Evolutionary conservation across 2,329 filamentous ascomycete species (phyloP), one percentile per base, ranked within the genome.

Genomic region (Tolypocladium tundrense): DNA sequence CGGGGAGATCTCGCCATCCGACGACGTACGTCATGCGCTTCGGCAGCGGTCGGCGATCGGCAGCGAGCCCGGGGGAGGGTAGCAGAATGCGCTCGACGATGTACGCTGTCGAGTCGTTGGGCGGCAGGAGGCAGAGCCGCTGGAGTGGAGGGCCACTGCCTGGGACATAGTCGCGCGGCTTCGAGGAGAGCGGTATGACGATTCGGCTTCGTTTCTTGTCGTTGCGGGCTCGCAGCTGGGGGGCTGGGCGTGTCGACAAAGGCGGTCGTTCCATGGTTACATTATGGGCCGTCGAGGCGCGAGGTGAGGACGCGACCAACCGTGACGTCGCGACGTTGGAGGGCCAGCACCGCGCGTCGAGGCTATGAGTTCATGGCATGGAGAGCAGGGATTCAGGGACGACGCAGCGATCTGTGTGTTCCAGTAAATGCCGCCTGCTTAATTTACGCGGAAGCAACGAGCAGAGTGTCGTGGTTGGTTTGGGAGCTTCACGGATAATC

Each of bases 21-120:
- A 87, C 73, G 2, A 81, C 69, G 58, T 86, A 83, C 54, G 76
- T 76, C 60, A 84, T 73, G 9, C 78, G 71, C 52, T 77, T 75
- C 11, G 73, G 72, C 1, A 73, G 60, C 4, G 68, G 68, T 24
- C 65, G 67, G 10, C 75, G 73, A 55, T 76, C 69, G 1, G 64
- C 65, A 37, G 67, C 69, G 39, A 61, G 51, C 14, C 66, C 64
- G 1, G 63, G 68, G 53, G 66, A 72, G 43, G 78, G 75, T 0
- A 81, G 70, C 9, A 83, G 69, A 39, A 80, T 73, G 62, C 80
- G 78, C 53, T 80, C 77, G 60, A 80, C 66, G 48, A 87, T 86
- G 63, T 78, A 82, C n/a, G 79, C 82, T 10, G 77, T 78, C 50
- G 77, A 76, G 62, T 85, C 79, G 65, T 75, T 68, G 1, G 72